Evolutionary conservation across 352 stramenopile species (phyloP), one percentile per base, ranked within the genome.

Genomic region (Hyaloperonospora brassicae): DNA sequence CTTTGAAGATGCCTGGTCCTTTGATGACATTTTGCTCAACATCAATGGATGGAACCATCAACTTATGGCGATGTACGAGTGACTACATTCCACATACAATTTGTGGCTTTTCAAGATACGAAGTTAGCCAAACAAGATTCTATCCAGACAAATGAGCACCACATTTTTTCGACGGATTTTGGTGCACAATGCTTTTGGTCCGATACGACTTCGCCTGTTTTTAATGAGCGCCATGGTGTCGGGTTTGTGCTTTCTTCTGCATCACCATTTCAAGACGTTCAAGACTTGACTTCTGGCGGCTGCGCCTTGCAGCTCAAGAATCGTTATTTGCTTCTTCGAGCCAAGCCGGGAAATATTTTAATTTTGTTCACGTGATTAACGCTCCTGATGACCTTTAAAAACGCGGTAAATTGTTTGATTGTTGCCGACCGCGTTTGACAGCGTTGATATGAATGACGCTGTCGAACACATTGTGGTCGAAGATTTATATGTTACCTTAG

Each of bases 81-180:
- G 43, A 30, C 59, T 59, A 46, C 47, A 62, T 30, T 51, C 59
- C 7, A 45, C 31, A 5, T 27, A 57, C 25, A 59, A 11, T n/a
- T 61, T 17, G 38, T 59, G 12, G 59, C 48, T 12, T 45, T 61
- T 21, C 52, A 65, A 44, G 58, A 57, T 24, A 57, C 58, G 27
- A 61, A 62, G 38, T 62, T 66, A 24, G 43, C 14, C n/a, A 59
- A 55, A 5, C 11, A 22, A 23, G 52, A 58, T 41, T 51, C 57
- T 10, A 17, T 62, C 9, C 40, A 59, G 17, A 57, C 51, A 22
- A 61, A 53, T 21, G 21, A 55, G 12, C 17, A 46, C n/a, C n/a
- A n/a, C n/a, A n/a, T n/a, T 58, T 23, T 23, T 47, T 11, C 27
- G 4, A 48, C 49, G 13, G 59, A 66, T n/a, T 62, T 52, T 25